Evolutionary conservation across 352 stramenopile genomes (phyloP).

Genomic region (Phytopythium litorale): DNA sequence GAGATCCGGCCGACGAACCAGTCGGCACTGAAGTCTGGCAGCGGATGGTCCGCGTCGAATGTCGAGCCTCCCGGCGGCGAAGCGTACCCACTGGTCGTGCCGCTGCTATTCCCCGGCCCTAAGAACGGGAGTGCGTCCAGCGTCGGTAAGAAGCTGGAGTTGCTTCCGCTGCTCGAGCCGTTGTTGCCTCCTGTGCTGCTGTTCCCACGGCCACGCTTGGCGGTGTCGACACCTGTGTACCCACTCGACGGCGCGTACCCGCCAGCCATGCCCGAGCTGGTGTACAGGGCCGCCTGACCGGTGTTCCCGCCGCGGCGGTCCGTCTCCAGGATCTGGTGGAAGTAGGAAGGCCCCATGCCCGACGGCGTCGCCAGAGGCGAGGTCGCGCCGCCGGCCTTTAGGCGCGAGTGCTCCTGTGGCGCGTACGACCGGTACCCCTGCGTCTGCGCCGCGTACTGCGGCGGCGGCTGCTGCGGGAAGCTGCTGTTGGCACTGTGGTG

Average conservation of each 20-base stretch:
- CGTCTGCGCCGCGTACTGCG: constrained; percentile 11
- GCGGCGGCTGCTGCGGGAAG: constrained; percentile 11
- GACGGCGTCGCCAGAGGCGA: not conserved
- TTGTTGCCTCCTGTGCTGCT: not conserved
- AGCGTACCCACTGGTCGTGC: constrained; percentile 17
- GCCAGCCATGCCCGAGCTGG: not conserved
- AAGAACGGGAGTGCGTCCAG: constrained; percentile 8
- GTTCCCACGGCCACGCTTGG: not conserved
- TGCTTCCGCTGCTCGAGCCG: not conserved
- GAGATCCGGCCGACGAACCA: constrained; percentile 30
- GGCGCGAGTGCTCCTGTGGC: constrained; percentile 5
- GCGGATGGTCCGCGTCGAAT: constrained; percentile 40
- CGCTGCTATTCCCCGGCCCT: constrained; percentile 10
- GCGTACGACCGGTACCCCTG: not conserved
- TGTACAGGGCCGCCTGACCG: not conserved
- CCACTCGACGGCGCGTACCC: constrained; percentile 2
- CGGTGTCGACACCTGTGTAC: not conserved
- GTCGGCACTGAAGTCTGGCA: constrained; percentile 46
- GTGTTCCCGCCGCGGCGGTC: constrained; percentile 1
- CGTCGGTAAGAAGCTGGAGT: constrained; percentile 14
- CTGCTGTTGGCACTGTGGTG: constrained; percentile 9
- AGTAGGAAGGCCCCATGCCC: constrained; percentile 12
- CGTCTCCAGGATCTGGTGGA: constrained; percentile 31
- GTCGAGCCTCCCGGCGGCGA: constrained; percentile 13
- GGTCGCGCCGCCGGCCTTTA: constrained; percentile 8